Base-by-base conservation (phyloP, 257 asterid species). In the Coffea eugenioides region DNA sequence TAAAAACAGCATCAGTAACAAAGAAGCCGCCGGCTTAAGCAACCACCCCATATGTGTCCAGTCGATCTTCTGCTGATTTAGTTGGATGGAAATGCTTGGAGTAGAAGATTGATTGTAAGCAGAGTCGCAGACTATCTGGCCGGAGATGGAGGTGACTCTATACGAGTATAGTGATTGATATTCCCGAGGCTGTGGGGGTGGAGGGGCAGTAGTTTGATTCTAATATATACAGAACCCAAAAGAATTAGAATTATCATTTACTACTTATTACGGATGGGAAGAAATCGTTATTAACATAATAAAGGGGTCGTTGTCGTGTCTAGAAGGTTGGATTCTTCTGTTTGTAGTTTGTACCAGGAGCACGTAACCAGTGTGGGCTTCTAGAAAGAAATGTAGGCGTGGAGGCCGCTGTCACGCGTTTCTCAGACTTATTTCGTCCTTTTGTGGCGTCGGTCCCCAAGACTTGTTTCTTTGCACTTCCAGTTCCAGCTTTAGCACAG, bases 291-390 rank as follows among this genome's bases (percentile, higher is more conserved):
- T 39, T 39, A 39, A 39, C 3, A 39, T 39, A 39, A 31, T 31
- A 39, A 39, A 39, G 0, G 18, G 72, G 79, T 76, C 81, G 51
- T 45, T 36, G 46, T 52, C 56, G 15, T n/a, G 31, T 41, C 74
- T 76, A 77, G 80, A 59, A 57, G 71, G 46, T 20, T 34, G 79
- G 82, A 59, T 4, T 21, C 34, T 73, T 71, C 68, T 39, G 74
- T 9, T 75, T 80, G 64, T 27, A 39, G 34, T 31, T 31, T 31
- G 34, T 1, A 31, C 34, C n/a, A 13, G 69, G 7, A 52, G 16
- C 67, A 27, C 12, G 66, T 23, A 8, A 77, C 31, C 18, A 65
- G 48, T 21, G 39, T 75, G 54, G 71, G 78, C 74, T 81, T 84
- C 87, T 81, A 74, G 85, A 84, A 25, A 5, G 3, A 45, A 20